A percentile compares a stretch with the other conserved stretches of the same genome.
Evolutionary conservation across 352 stramenopile genomes (phyloP).

Genomic region (Blastocystis sp.): DNA sequence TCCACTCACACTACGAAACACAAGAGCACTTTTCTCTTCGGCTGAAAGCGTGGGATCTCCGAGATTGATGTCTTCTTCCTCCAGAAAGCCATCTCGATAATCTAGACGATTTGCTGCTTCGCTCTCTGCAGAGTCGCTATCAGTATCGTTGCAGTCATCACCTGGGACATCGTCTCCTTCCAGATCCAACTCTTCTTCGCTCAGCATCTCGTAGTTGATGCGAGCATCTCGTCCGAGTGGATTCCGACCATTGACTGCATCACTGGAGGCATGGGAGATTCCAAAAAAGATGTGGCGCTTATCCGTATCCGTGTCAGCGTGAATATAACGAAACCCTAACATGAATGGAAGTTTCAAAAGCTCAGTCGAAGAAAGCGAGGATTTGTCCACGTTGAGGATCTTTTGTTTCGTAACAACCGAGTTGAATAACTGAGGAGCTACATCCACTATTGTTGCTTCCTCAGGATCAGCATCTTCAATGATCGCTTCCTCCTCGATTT

Average conservation of each 20-base stretch:
- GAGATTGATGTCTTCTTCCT: constrained; percentile 46
- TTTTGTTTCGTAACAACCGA: not conserved
- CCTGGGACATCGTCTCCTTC: not conserved
- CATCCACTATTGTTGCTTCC: not conserved
- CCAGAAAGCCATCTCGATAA: constrained; percentile 48
- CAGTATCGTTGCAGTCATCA: constrained; percentile 48
- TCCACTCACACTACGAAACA: constrained; percentile 55
- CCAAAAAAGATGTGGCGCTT: not conserved
- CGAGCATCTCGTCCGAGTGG: not conserved
- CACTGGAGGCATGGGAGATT: not conserved
- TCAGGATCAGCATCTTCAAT: not conserved
- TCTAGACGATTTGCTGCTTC: constrained; percentile 26
- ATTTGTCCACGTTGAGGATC: constrained; percentile 4
- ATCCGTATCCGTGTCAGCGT: not conserved
- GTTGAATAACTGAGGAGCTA: not conserved
- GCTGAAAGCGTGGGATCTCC: constrained; percentile 5
- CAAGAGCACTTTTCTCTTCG: constrained; percentile 43
- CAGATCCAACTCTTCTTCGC: not conserved
- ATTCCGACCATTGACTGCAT: not conserved
- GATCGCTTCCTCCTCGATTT: not conserved
- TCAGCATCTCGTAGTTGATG: constrained; percentile 25
- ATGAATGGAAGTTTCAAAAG: not conserved
- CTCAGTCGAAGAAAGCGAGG: not conserved
- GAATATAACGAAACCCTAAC: constrained; percentile 32
- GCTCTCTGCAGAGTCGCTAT: not conserved